Conservation (phyloP, 2,329 filamentous ascomycete genomes). For the Alternaria dauci region DNA sequence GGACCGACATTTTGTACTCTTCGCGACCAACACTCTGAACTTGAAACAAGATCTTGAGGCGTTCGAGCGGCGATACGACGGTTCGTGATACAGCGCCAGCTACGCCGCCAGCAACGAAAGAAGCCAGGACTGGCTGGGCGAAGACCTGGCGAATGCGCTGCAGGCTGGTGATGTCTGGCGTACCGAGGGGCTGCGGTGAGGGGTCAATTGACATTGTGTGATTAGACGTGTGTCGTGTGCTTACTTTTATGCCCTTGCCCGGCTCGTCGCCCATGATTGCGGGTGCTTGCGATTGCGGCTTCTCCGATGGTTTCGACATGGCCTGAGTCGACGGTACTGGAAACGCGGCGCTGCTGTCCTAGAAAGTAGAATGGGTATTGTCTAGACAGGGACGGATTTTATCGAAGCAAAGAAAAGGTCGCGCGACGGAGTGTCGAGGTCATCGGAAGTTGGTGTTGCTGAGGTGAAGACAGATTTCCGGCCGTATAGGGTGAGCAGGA, state of each 20-base stretch:
- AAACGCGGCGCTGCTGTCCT: slow-evolving; percentile 7
- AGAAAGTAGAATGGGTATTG: not conserved
- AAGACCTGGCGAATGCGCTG: slow-evolving; percentile 54
- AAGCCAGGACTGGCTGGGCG: slow-evolving; percentile 85
- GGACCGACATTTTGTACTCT: slow-evolving; percentile 92
- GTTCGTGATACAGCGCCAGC: slow-evolving; percentile 97
- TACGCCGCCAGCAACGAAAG: slow-evolving; percentile 92
- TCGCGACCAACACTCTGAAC: slow-evolving; percentile 88
- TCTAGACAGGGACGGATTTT: slow-evolving; percentile 17
- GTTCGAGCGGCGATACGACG: slow-evolving; percentile 93
- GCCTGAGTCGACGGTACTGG: slow-evolving; percentile 15
- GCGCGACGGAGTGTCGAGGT: slow-evolving; percentile 34
- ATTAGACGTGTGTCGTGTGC: slow-evolving; percentile 15
- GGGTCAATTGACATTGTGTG: slow-evolving; percentile 24
- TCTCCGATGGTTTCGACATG: slow-evolving; percentile 33
- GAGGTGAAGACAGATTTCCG: slow-evolving; percentile 27
- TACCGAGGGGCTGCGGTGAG: slow-evolving; percentile 25
- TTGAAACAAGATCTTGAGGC: slow-evolving; percentile 97
- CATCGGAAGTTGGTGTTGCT: slow-evolving; percentile 40
- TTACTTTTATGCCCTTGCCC: slow-evolving; percentile 33
- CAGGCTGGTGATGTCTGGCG: slow-evolving; percentile 29
- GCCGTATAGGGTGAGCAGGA: slow-evolving; percentile 15
- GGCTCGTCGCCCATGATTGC: slow-evolving; percentile 32
- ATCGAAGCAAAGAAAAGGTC: slow-evolving; percentile 32
- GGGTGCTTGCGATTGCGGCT: slow-evolving; percentile 25